Evolutionary conservation across 2,329 filamentous ascomycete species (phyloP), one percentile per base, ranked within the genome.

Genomic region (Bisporella sp.): DNA sequence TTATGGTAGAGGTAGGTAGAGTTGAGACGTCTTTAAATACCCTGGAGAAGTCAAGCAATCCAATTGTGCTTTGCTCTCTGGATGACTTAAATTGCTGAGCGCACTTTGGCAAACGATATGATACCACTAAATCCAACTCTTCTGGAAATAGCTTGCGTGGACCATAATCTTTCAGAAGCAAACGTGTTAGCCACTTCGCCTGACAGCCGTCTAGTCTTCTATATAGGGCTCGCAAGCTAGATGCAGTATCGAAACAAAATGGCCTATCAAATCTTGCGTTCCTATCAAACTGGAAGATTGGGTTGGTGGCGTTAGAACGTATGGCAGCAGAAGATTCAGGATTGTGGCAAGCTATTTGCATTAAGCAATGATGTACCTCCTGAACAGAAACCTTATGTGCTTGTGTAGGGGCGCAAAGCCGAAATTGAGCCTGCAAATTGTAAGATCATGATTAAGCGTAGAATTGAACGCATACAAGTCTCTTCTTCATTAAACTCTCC

Each of bases 181-280:
- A 71, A 4, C 91, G 78, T 0, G 87, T 87, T 8, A 96, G 74
- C 91, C 91, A 96, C 68, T 96, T 96, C 4, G 84, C 85, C 62
- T 95, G 87, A 41, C 73, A 72, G 3, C 87, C 79, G 43, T 73
- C 73, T 7, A 89, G 63, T 6, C 79, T 76, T 31, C 68, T 71
- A 59, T 86, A 87, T 1, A 91, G 62, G 2, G 35, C 35, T 8
- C 35, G n/a, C 35, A 21, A 21, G 21, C 21, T 21, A 21, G 21
- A 21, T 21, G 21, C 21, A 21, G 21, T 21, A 21, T 21, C 21
- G 21, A 21, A 21, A 21, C 21, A 21, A 21, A 21, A 21, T 21
- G 21, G 21, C 21, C 21, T 21, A 21, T 21, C 21, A 21, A 21
- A 21, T 3, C 21, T 21, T 21, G 21, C 21, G 21, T 21, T 21